These are phyloP conservation scores for Penicillium soppii DNA, from an alignment of 495 filamentous ascomycete species.

Conservation along the genomic window DNA sequence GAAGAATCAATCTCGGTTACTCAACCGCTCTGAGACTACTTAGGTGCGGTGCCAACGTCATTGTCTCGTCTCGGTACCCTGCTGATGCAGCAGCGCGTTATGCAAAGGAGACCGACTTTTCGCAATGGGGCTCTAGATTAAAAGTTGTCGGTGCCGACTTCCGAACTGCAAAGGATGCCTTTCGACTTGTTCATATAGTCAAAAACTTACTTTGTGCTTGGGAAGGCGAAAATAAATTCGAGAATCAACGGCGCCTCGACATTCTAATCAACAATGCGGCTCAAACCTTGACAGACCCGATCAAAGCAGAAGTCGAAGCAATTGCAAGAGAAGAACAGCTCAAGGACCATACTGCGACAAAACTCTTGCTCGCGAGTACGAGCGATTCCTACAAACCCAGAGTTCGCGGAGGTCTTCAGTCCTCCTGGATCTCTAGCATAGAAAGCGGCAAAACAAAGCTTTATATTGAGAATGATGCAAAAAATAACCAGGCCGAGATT, in stretches of 20 bases:
- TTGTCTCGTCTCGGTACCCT: slow-evolving; percentile 48
- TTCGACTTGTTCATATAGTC: slow-evolving; percentile 32
- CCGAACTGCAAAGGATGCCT: slow-evolving; percentile 43
- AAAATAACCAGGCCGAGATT: neutral
- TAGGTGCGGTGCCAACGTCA: slow-evolving; percentile 46
- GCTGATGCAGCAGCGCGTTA: slow-evolving; percentile 43
- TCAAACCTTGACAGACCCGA: slow-evolving; percentile 47
- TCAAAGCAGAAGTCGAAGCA: slow-evolving; percentile 36
- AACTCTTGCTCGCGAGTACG: neutral
- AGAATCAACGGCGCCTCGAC: slow-evolving; percentile 23
- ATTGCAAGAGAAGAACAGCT: slow-evolving; percentile 29
- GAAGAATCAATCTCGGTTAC: slow-evolving; percentile 47
- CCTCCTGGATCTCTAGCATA: slow-evolving; percentile 10
- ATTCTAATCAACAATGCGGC: slow-evolving; percentile 52
- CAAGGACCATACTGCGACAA: neutral
- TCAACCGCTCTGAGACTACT: slow-evolving; percentile 43
- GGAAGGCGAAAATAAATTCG: slow-evolving; percentile 6
- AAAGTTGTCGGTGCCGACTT: slow-evolving; percentile 48
- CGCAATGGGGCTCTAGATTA: slow-evolving; percentile 30
- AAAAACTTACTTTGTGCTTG: slow-evolving; percentile 27
- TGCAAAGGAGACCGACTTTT: slow-evolving; percentile 31
- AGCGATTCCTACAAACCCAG: neutral
- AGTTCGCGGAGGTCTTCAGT: slow-evolving; percentile 8
- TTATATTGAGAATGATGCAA: slow-evolving; percentile 1
- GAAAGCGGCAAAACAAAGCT: neutral